Percentiles rank a stretch among this genome's conserved stretches.
These are phyloP conservation scores for Penicillium sclerotigenum DNA, from an alignment of 2,329 filamentous ascomycete species.

Conservation along the genomic window DNA sequence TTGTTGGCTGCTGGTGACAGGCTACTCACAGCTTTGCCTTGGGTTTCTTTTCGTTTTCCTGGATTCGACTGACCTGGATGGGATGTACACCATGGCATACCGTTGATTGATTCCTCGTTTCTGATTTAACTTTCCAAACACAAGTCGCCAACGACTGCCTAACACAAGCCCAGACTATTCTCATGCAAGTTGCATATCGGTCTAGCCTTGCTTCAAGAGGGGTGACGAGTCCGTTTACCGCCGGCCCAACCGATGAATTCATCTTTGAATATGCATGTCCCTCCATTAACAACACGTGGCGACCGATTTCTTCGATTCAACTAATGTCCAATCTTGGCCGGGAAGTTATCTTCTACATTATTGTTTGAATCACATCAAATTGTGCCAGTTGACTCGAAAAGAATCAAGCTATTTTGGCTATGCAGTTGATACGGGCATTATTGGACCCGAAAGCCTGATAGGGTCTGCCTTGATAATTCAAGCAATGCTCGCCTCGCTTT, in stretches of 20 bases:
- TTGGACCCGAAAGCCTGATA: neutral
- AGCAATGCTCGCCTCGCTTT: neutral
- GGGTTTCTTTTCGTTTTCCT: neutral
- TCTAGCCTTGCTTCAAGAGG: neutral
- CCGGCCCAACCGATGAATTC: neutral
- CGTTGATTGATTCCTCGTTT: neutral
- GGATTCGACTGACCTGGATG: neutral
- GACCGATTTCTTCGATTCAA: neutral
- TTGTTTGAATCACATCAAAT: neutral
- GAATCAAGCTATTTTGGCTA: neutral
- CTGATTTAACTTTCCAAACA: neutral
- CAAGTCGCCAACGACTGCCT: neutral
- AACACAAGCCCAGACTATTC: neutral
- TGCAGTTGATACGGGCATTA: neutral
- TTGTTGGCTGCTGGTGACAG: neutral
- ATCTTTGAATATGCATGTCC: neutral
- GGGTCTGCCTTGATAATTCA: neutral
- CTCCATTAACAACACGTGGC: neutral
- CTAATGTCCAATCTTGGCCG: neutral
- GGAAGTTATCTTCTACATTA: neutral
- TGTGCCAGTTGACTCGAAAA: neutral
- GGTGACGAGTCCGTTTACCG: neutral
- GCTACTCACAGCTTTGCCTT: neutral
- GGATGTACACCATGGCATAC: neutral
- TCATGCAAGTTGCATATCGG: neutral